Conservation (phyloP, 176 grass and related monocot species). For the Secale cereale region DNA sequence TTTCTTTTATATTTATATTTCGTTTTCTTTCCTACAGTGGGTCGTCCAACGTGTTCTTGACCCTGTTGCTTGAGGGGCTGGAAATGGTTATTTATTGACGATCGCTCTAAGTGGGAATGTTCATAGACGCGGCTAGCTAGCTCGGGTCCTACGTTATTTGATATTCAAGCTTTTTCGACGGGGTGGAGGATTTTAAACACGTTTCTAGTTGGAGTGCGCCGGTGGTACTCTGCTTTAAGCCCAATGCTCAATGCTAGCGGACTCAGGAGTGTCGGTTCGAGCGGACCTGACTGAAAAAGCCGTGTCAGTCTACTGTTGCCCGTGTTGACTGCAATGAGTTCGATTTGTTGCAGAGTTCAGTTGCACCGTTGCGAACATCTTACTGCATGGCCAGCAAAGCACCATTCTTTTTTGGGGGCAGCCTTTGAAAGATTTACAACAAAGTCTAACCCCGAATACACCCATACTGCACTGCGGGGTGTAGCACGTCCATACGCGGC, state of each 20-base stretch:
- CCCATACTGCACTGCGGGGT: no score
- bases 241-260: background rate
- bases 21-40: background rate
- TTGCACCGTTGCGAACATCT: background rate
- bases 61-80: background rate
- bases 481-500: no score
- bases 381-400: background rate
- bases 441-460: no score
- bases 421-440: no score
- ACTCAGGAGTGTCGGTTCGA: background rate
- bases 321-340: background rate
- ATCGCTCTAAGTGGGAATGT: constrained; percentile 9
- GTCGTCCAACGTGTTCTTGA: constrained; percentile 38
- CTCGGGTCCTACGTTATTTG: background rate
- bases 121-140: background rate
- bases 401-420: no score
- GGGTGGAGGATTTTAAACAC: background rate
- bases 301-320: background rate
- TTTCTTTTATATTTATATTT: background rate
- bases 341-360: background rate
- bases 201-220: background rate
- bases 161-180: background rate
- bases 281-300: background rate
- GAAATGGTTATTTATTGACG: constrained; percentile 28
- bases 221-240: background rate